phyloP scores from a whole-genome alignment of 2,329 filamentous ascomycete genomes.

The Phialophora tarda region DNA sequence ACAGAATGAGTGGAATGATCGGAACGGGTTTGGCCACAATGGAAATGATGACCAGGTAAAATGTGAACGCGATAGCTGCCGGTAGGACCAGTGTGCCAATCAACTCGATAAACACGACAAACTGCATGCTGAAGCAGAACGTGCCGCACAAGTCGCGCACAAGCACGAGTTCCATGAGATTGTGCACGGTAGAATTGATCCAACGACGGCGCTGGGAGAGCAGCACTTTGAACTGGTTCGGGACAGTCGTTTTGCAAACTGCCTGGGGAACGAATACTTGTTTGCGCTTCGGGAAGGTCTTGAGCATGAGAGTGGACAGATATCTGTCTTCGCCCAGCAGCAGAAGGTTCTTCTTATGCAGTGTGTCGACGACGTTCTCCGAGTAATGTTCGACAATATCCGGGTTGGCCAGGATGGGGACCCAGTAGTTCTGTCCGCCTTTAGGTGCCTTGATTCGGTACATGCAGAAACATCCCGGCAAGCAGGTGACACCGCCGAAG shows the following conservation, averaged over 20 bases:
- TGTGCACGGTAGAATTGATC: slow-evolving; percentile 99
- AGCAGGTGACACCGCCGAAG: slow-evolving; percentile 97
- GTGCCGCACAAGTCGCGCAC: slow-evolving; percentile 96
- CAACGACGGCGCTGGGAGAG: slow-evolving; percentile 94
- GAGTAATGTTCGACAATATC: slow-evolving; percentile 99
- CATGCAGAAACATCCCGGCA: slow-evolving; percentile 99
- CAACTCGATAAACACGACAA: slow-evolving; percentile 93
- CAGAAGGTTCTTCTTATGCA: slow-evolving; percentile 96
- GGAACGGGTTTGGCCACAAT: slow-evolving; percentile 79
- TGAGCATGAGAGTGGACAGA: slow-evolving; percentile 94
- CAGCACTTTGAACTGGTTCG: slow-evolving; percentile 87
- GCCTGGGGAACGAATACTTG: slow-evolving; percentile 98
- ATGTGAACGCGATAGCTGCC: slow-evolving; percentile 93
- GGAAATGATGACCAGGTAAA: slow-evolving; percentile 90
- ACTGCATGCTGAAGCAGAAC: slow-evolving; percentile 99
- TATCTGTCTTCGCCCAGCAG: slow-evolving; percentile 93
- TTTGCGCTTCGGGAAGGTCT: slow-evolving; percentile 98
- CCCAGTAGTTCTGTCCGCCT: slow-evolving; percentile 98
- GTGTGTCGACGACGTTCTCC: slow-evolving; percentile 96
- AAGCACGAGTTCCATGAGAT: slow-evolving; percentile 94
- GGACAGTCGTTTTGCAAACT: slow-evolving; percentile 97
- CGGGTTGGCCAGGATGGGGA: slow-evolving; percentile 95
- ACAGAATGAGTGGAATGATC: slow-evolving; percentile 85
- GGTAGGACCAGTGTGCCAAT: slow-evolving; percentile 93
- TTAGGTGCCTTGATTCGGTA: slow-evolving; percentile 99